These are phyloP conservation scores for Irpex lacteus DNA, from an alignment of 1,284 basidiomycete genomes.

Conservation along the genomic window DNA sequence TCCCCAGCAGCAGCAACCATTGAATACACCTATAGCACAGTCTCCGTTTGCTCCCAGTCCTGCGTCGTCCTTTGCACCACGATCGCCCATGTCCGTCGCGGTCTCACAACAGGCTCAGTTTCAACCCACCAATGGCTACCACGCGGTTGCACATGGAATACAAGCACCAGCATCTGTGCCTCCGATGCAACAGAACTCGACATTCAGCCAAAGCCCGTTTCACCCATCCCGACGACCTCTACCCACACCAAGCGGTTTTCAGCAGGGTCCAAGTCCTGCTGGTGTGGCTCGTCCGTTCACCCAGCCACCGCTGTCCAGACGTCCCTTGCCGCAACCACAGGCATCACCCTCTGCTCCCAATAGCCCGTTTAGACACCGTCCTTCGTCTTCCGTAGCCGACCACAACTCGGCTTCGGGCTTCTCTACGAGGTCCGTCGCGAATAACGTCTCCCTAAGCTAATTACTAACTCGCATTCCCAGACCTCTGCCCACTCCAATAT, in stretches of 20 bases:
- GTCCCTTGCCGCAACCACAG: slow-evolving; percentile 6
- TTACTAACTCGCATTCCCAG: slow-evolving; percentile 15
- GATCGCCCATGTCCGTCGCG: background rate
- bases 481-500: slow-evolving; percentile 20
- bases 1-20: background rate
- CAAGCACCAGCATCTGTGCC: background rate
- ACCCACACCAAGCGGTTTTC: slow-evolving; percentile 5
- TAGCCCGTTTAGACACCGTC: slow-evolving; percentile 8
- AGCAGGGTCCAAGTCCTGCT: background rate
- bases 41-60: background rate
- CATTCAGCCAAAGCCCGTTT: background rate
- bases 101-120: background rate
- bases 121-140: background rate
- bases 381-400: slow-evolving; percentile 7
- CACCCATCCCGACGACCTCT: slow-evolving; percentile 7
- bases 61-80: background rate
- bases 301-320: slow-evolving; percentile 2
- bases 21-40: background rate
- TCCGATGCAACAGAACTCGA: background rate
- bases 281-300: background rate
- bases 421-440: slow-evolving; percentile 1
- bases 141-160: background rate
- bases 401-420: slow-evolving; percentile 2
- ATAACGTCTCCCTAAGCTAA: background rate
- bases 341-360: slow-evolving; percentile 6